Evolutionary conservation across 2,329 filamentous ascomycete genomes (phyloP).

Genomic region (Talaromyces sp.): DNA sequence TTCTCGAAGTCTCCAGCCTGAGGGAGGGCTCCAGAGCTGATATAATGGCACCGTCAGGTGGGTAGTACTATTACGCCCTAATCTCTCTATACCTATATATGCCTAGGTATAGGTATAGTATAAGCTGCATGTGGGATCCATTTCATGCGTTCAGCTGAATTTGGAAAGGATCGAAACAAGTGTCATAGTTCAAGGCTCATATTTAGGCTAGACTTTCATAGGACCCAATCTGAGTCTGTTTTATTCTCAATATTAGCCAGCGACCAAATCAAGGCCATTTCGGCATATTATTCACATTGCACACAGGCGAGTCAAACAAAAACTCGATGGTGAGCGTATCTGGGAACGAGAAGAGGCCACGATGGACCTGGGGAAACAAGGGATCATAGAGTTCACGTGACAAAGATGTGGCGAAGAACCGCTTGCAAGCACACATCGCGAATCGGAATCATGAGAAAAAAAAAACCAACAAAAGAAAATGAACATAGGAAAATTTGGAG

Average conservation of each 20-base stretch:
- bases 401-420: constrained; percentile 26
- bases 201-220: too few relatives aligned
- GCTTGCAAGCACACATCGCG: constrained; percentile 34
- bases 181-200: not conserved
- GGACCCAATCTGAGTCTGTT: not conserved
- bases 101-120: too few relatives aligned
- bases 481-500: constrained; percentile 14
- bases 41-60: too few relatives aligned
- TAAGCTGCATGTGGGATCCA: too few relatives aligned
- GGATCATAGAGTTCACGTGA: constrained; percentile 29
- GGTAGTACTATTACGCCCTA: too few relatives aligned
- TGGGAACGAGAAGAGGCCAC: constrained; percentile 3
- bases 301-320: constrained; percentile 1
- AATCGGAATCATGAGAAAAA: constrained; percentile 22
- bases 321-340: constrained; percentile 2
- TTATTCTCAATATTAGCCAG: not conserved
- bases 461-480: constrained; percentile 17
- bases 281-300: not conserved
- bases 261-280: not conserved
- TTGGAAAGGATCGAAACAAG: not conserved
- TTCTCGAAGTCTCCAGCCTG: too few relatives aligned
- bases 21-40: too few relatives aligned
- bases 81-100: too few relatives aligned
- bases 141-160: too few relatives aligned
- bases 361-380: constrained; percentile 12